phyloP scores from a whole-genome alignment of 164 flowering plant species.

The Cinnamomum chago region DNA sequence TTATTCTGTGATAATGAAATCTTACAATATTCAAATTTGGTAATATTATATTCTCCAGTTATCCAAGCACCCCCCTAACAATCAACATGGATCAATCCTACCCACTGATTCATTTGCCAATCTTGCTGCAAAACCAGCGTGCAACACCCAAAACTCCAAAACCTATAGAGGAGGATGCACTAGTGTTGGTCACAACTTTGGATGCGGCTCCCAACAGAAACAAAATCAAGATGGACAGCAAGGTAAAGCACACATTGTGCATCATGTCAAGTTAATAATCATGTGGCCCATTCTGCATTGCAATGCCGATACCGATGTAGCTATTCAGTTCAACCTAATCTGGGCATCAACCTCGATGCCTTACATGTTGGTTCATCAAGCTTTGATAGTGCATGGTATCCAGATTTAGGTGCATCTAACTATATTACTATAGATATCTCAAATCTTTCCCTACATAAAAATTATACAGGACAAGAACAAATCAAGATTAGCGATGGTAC shows the following conservation, averaged over 20 bases:
- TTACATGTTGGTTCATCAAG: background rate
- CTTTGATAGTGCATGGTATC: background rate
- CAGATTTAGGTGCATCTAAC: background rate
- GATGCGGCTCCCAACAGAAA: background rate
- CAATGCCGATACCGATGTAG: background rate
- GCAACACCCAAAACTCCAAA: background rate
- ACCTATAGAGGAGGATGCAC: background rate
- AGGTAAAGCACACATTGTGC: background rate
- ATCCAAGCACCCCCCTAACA: background rate
- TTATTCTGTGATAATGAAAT: too few species aligned
- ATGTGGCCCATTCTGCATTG: background rate
- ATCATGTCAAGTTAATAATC: background rate
- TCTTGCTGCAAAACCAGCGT: background rate
- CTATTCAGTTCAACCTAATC: background rate
- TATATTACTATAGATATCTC: background rate
- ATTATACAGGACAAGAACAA: background rate
- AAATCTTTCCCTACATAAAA: background rate
- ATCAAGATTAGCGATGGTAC: background rate
- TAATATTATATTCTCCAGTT: too few species aligned
- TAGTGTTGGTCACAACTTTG: background rate
- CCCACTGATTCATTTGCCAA: background rate
- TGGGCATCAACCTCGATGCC: background rate
- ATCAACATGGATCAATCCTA: background rate
- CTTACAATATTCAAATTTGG: too few species aligned
- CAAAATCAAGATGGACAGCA: background rate